phyloP scores from a whole-genome alignment of 257 asterid genomes.

The Oldenlandia corymbosa region DNA sequence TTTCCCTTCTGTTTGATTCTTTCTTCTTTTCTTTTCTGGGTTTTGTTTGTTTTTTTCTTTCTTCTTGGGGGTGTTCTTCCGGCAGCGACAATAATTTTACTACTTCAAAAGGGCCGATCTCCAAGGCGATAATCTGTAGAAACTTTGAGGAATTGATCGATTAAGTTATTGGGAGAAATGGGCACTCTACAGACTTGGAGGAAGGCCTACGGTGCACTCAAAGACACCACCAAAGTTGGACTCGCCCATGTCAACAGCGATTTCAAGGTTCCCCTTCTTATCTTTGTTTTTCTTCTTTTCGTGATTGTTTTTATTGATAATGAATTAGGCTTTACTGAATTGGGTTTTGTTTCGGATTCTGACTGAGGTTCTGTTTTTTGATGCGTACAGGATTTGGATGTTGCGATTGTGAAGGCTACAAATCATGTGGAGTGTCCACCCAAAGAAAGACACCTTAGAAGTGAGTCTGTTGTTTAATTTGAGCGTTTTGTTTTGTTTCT shows the following conservation, averaged over 20 bases:
- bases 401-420: conserved; percentile 97
- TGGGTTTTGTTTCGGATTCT: conserved; percentile 11
- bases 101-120: conserved; percentile 13
- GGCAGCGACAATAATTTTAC: background rate
- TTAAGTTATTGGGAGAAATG: conserved; percentile 33
- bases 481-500: background rate
- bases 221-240: conserved; percentile 84
- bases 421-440: conserved; percentile 97
- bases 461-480: conserved; percentile 46
- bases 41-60: no score
- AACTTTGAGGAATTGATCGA: background rate
- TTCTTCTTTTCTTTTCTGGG: background rate
- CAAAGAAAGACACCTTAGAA: conserved; percentile 84
- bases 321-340: conserved; percentile 11
- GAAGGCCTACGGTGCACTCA: conserved; percentile 81
- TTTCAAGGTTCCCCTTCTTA: conserved; percentile 55
- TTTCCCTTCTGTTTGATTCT: background rate
- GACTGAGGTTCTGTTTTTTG: conserved; percentile 7
- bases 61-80: background rate
- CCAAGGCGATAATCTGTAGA: conserved; percentile 12
- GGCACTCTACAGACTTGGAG: conserved; percentile 76
- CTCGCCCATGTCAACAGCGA: conserved; percentile 94
- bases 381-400: conserved; percentile 78
- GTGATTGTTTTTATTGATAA: conserved; percentile 6
- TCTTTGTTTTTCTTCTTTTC: conserved; percentile 8